phyloP scores from a whole-genome alignment of 2,329 filamentous ascomycete genomes.

The Chaetoscypha palmicola region DNA sequence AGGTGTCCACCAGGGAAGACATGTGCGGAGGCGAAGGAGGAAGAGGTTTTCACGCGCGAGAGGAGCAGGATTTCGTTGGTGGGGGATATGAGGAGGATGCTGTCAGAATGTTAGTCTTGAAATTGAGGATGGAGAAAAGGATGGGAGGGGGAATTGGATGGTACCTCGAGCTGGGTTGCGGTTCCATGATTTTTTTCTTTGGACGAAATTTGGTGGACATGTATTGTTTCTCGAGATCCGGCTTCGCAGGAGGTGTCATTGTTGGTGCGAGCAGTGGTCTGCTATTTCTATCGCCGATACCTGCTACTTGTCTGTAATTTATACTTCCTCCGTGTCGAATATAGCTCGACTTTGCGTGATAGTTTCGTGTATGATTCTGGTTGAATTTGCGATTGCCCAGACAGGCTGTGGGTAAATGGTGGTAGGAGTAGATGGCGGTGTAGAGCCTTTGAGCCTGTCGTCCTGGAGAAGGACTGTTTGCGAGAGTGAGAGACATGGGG shows the following conservation, averaged over 20 bases:
- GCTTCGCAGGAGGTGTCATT: constrained; percentile 6
- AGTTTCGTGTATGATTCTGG: not conserved
- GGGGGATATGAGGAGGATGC: constrained; percentile 77
- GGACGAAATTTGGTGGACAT: constrained; percentile 23
- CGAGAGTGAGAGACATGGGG: no score
- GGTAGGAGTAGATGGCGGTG: no score
- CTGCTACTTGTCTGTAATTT: no score
- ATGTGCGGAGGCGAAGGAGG: constrained; percentile 82
- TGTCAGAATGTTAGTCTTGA: constrained; percentile 31
- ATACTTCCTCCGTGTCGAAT: no score
- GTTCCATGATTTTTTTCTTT: constrained; percentile 33
- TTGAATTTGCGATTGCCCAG: not conserved
- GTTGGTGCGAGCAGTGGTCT: not conserved
- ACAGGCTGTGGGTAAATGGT: no score
- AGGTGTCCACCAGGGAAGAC: constrained; percentile 93
- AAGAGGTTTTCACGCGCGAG: constrained; percentile 74
- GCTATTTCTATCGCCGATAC: not conserved
- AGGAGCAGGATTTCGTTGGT: constrained; percentile 82
- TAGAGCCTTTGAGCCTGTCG: no score
- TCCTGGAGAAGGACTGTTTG: no score
- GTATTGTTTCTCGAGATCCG: constrained; percentile 27
- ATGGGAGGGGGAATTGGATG: not conserved
- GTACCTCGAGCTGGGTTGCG: constrained; percentile 59
- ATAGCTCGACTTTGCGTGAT: not conserved
- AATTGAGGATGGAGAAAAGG: not conserved